Evolutionary conservation across 2,329 filamentous ascomycete genomes (phyloP).

Genomic region (Podosphaera xanthii): DNA sequence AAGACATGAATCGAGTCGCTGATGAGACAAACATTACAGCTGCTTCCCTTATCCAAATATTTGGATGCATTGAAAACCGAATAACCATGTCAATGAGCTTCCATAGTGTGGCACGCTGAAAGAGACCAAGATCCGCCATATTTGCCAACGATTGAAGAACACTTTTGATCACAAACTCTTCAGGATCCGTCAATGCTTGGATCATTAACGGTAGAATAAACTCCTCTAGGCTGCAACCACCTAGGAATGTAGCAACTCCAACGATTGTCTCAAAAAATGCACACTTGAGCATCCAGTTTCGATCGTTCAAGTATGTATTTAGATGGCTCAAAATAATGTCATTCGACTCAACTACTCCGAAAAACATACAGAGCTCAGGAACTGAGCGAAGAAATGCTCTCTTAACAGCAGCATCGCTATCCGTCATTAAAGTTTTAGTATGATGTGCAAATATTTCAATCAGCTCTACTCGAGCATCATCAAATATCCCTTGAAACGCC

Average conservation of each 20-base stretch:
- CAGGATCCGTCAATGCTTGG: constrained; percentile 75
- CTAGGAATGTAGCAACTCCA: constrained; percentile 75
- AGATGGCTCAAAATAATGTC: constrained; percentile 92
- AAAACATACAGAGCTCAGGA: constrained; percentile 80
- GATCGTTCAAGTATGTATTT: constrained; percentile 91
- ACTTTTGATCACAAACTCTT: constrained; percentile 84
- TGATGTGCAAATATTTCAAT: constrained; percentile 68
- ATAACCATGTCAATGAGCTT: constrained; percentile 66
- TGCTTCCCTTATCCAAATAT: constrained; percentile 83
- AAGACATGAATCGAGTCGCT: constrained; percentile 50
- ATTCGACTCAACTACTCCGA: constrained; percentile 74
- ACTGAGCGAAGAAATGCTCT: constrained; percentile 83
- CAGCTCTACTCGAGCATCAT: constrained; percentile 64
- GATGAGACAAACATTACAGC: constrained; percentile 64
- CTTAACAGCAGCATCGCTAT: constrained; percentile 63
- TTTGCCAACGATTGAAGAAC: constrained; percentile 72
- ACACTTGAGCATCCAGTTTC: constrained; percentile 89
- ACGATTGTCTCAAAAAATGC: constrained; percentile 93
- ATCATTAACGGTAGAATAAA: constrained; percentile 93
- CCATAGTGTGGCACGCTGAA: constrained; percentile 68
- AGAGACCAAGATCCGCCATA: constrained; percentile 67
- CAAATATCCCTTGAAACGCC: constrained; percentile 64
- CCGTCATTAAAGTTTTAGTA: constrained; percentile 74
- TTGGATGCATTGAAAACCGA: constrained; percentile 81
- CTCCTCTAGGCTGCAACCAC: constrained; percentile 72